These are phyloP conservation scores for Talaromyces nanjingensis DNA, from an alignment of 495 filamentous ascomycete genomes.

Conservation along the genomic window DNA sequence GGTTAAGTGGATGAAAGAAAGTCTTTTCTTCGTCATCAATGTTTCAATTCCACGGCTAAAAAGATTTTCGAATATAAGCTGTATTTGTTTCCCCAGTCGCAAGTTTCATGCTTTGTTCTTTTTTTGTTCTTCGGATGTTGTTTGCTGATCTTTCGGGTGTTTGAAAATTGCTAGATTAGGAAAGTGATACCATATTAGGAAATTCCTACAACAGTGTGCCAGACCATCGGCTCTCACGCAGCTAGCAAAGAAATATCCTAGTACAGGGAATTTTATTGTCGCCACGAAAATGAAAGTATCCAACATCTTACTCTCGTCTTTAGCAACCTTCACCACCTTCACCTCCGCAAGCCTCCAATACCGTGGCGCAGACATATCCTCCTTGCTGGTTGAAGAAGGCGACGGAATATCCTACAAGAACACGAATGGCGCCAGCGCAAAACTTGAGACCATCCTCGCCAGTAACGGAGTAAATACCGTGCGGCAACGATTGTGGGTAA, in stretches of 20 bases:
- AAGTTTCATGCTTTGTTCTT: background rate
- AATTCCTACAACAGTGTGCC: background rate
- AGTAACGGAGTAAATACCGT: constrained; percentile 63
- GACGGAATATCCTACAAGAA: constrained; percentile 55
- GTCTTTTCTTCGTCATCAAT: background rate
- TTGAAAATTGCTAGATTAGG: background rate
- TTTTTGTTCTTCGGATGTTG: background rate
- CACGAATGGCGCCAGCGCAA: constrained; percentile 39
- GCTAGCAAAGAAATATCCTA: no score
- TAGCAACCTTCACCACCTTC: constrained; percentile 14
- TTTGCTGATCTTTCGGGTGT: background rate
- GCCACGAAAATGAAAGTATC: background rate
- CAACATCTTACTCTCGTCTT: background rate
- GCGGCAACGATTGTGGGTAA: constrained; percentile 68
- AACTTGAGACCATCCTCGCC: constrained; percentile 57
- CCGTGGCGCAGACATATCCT: constrained; percentile 70
- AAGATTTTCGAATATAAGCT: background rate
- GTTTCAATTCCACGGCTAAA: background rate
- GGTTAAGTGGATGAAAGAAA: background rate
- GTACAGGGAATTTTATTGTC: background rate
- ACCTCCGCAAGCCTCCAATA: constrained; percentile 46
- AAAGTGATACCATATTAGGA: background rate
- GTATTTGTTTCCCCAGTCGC: background rate
- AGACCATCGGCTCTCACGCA: background rate
- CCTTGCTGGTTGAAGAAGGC: constrained; percentile 56